These are phyloP conservation scores for Candida chauliodis DNA, from an alignment of 805 yeast genomes.

Conservation along the genomic window DNA sequence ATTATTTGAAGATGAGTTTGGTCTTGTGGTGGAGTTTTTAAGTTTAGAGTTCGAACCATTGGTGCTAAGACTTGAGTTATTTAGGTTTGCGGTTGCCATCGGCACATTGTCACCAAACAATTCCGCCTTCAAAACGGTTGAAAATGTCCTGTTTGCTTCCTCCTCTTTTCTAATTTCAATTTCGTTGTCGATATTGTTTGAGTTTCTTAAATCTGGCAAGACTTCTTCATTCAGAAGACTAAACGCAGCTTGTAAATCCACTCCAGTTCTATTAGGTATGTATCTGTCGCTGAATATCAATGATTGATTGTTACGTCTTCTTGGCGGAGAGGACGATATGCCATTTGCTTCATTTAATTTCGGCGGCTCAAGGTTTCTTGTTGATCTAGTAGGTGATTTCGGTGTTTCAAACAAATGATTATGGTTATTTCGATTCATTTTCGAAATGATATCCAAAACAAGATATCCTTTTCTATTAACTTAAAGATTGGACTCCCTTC, in stretches of 20 bases:
- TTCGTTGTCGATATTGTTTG: constrained; percentile 46
- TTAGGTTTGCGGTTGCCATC: constrained; percentile 36
- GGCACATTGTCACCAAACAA: constrained; percentile 86
- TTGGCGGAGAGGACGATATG: constrained; percentile 27
- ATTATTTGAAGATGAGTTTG: not conserved
- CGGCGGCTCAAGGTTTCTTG: constrained; percentile 37
- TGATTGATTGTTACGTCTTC: constrained; percentile 40
- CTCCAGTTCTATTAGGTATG: constrained; percentile 83
- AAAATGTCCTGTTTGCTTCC: constrained; percentile 84
- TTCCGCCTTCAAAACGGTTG: constrained; percentile 82
- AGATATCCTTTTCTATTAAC: too few species aligned
- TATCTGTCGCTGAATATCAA: constrained; percentile 75
- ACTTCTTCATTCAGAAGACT: constrained; percentile 48
- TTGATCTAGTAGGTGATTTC: constrained; percentile 39
- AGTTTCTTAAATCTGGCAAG: constrained; percentile 25
- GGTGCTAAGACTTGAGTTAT: constrained; percentile 15
- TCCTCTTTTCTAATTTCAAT: constrained; percentile 66
- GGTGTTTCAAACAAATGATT: constrained; percentile 32
- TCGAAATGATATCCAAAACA: too few species aligned
- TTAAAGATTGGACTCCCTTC: too few species aligned
- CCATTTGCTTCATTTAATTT: constrained; percentile 22
- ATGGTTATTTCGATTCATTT: not conserved
- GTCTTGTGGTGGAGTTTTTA: not conserved
- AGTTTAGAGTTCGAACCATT: constrained; percentile 4
- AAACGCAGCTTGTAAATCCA: constrained; percentile 84